Percentiles rank a stretch among this genome's conserved stretches.
Conservation (phyloP, 345 rosid genomes). For the Salix udensis region DNA sequence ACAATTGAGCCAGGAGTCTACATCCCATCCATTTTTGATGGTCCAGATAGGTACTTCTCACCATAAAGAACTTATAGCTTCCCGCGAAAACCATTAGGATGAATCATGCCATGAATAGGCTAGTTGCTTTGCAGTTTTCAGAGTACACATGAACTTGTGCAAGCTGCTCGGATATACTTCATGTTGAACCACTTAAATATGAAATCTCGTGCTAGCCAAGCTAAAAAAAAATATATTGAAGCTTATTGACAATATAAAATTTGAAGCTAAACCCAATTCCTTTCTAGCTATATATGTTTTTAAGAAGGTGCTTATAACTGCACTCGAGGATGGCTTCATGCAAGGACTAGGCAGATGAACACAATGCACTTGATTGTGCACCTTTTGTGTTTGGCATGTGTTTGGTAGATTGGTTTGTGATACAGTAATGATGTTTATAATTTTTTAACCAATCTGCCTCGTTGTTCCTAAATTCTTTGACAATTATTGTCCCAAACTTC, state of each 20-base stretch:
- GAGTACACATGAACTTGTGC: neutral
- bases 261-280: neutral
- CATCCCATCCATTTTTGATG: constrained; percentile 52
- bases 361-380: neutral
- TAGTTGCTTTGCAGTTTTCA: neutral
- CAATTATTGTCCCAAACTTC: neutral
- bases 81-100: neutral
- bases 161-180: neutral
- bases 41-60: constrained; percentile 62
- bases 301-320: neutral
- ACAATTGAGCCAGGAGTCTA: constrained; percentile 97
- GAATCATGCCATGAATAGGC: neutral
- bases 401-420: neutral
- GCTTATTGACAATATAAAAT: neutral
- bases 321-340: neutral
- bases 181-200: too few species aligned
- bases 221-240: neutral
- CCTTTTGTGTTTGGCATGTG: neutral
- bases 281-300: neutral
- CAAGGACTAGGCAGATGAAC: neutral
- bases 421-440: neutral
- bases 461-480: neutral
- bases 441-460: neutral
- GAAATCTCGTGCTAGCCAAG: neutral
- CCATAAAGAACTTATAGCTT: neutral